phyloP scores from a whole-genome alignment of 78 protist species.

The Dictyostelium intermedium region DNA sequence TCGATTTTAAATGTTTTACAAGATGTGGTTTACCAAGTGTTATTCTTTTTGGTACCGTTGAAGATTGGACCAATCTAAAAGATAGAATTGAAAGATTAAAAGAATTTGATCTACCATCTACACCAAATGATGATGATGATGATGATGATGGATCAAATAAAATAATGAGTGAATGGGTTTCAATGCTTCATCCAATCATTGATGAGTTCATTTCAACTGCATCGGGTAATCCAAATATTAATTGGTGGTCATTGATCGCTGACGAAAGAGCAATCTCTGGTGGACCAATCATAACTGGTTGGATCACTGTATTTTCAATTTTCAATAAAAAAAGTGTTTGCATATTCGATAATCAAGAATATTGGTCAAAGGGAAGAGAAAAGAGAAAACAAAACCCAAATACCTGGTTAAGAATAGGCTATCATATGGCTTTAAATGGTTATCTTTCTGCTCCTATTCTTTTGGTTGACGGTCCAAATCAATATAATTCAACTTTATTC shows the following conservation, averaged over 20 bases:
- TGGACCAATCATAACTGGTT: conserved; percentile 36
- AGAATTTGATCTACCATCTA: conserved; percentile 9
- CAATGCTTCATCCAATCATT: conserved; percentile 37
- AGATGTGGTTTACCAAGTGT: conserved; percentile 72
- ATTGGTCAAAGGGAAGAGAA: background rate
- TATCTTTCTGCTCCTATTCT: background rate
- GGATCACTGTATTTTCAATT: conserved; percentile 69
- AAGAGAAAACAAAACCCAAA: background rate
- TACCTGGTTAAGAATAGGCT: background rate
- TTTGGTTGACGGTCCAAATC: background rate
- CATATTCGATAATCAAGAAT: background rate
- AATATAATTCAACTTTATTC: background rate
- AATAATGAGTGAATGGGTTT: conserved; percentile 53
- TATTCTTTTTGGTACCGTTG: conserved; percentile 53
- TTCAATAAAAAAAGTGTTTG: conserved; percentile 42
- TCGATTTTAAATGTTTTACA: background rate
- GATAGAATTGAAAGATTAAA: conserved; percentile 12
- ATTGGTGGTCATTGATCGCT: background rate
- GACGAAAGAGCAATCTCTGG: conserved; percentile 9
- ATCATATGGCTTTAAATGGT: background rate
- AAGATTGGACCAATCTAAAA: conserved; percentile 61
- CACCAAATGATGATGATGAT: background rate
- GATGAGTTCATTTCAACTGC: conserved; percentile 56
- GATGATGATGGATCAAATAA: background rate
- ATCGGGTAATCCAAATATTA: conserved; percentile 10